Base-by-base conservation (phyloP, 371 early-diverging fungal genomes). In the Smittium culicis region DNA sequence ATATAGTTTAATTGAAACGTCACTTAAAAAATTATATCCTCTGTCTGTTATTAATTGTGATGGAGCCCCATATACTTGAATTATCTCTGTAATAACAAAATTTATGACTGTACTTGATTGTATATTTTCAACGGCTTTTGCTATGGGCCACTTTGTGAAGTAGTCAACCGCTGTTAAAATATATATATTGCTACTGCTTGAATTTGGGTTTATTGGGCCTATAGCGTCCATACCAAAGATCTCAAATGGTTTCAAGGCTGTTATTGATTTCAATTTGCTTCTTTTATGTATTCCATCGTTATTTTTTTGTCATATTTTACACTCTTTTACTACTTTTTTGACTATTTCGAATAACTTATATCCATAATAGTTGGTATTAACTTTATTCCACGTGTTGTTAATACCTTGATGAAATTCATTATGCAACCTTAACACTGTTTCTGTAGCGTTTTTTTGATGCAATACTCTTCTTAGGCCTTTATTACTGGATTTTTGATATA, bases 91-190 rank as follows among this genome's bases (percentile, higher is more conserved):
- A 8, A 65, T 16, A 8, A 67, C n/a, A 32, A 67, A 67, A 34
- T 67, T 31, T 17, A 64, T 64, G 8, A 67, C n/a, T 14, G 14
- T 27, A 24, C 25, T 32, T 59, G 67, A 16, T 34, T 64, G 33
- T n/a, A 61, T 62, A 35, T 27, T 34, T 2, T 5, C 8, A n/a
- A 67, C 61, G 33, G 67, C 67, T 64, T 57, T 67, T 20, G 11
- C 63, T 2, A 61, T 35, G 8, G 67, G 67, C 11, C 20, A 66
- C 17, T 59, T 61, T 1, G 64, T 45, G 20, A 67, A 62, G n/a
- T 61, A 64, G 29, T 67, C 63, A 33, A 67, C 30, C 8, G 65
- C 67, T 5, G 67, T 64, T 28, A 67, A 14, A 34, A 66, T 66
- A 17, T 20, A 28, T 59, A 59, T 66, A 61, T 66, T 66, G n/a